phyloP scores from a whole-genome alignment of 306 rosid species.

The Sechiopsis laciniata region DNA sequence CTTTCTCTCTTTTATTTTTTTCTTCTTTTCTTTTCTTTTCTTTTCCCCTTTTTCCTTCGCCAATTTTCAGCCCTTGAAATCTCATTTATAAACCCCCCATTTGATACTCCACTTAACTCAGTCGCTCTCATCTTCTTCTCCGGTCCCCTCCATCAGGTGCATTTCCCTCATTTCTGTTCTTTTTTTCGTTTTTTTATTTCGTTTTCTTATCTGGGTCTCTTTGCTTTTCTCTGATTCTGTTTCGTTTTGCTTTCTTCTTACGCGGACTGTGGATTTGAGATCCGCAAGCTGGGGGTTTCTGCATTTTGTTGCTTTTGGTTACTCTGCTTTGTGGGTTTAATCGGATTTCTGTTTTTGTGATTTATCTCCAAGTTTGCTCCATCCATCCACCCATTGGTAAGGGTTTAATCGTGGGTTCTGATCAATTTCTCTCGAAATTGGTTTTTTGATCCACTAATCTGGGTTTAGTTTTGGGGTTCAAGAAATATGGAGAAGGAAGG shows the following conservation, averaged over 20 bases:
- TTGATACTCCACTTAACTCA: background rate
- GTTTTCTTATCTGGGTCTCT: too few species aligned
- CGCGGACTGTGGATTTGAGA: background rate
- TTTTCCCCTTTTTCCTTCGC: background rate
- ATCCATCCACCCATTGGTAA: too few species aligned
- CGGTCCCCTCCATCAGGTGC: conserved; percentile 33
- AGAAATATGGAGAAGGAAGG: too few species aligned
- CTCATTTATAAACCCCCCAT: conserved; percentile 28
- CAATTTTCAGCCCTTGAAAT: background rate
- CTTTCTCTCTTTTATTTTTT: conserved; percentile 28
- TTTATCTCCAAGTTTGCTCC: too few species aligned
- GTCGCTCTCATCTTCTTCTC: conserved; percentile 3
- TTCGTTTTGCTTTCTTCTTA: conserved; percentile 16
- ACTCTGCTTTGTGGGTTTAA: background rate
- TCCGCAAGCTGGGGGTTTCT: too few species aligned
- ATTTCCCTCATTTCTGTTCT: conserved; percentile 18
- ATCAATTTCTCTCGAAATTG: too few species aligned
- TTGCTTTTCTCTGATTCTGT: background rate
- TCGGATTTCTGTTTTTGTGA: background rate
- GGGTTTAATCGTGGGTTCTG: too few species aligned
- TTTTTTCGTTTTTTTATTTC: background rate
- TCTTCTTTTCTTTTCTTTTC: background rate
- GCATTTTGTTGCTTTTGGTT: too few species aligned
- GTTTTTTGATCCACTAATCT: too few species aligned
- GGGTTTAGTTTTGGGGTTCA: background rate